Base-by-base conservation (phyloP, 129 eudicot genomes). In the Mikania micrantha region DNA sequence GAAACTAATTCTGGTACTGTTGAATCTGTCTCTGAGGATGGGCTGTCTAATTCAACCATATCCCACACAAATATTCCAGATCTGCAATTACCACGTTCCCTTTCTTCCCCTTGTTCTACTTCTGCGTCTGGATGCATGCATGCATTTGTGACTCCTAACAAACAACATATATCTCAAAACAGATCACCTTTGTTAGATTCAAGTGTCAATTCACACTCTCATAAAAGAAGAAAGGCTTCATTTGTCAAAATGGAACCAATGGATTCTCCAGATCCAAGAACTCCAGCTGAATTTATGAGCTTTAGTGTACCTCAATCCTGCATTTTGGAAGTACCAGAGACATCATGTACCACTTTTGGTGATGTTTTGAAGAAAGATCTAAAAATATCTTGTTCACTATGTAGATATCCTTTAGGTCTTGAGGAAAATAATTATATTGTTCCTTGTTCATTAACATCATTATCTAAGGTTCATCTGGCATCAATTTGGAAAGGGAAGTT, bases 321-420 rank as follows among this genome's bases (percentile, higher is more conserved):
- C 32, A 59, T 47, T 22, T 40, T 45, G 17, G 62, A 77, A 36
- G 48, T 6, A 58, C 57, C 61, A 72, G 79, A 69, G 60, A 47
- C 61, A 24, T 77, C 87, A 12, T 57, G 59, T 50, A 52, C 28
- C 45, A 68, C 86, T 68, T 42, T 62, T 75, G 81, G 70, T 61
- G 77, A 76, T 78, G 72, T 42, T 19, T 65, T 28, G 52, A 80
- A 82, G 41, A 72, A 84, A 53, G 67, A 69, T 27, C 53, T 88
- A 42, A 81, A 63, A 66, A 76, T 92, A 45, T 83, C 70, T 69
- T 92, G 98, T 62, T 82, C 81, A 19, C 66, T 70, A 34, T 92
- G 98, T 73, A 77, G 42, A 76, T 73, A 36, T 41, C 87, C 96
- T 3, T 64, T 92, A 81, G 98, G 98, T 47, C 89, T 85, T 60